Evolutionary conservation across 108 stramenopile genomes (phyloP), one percentile per base, ranked within the genome.

Genomic region (Cylindrotheca closterium): DNA sequence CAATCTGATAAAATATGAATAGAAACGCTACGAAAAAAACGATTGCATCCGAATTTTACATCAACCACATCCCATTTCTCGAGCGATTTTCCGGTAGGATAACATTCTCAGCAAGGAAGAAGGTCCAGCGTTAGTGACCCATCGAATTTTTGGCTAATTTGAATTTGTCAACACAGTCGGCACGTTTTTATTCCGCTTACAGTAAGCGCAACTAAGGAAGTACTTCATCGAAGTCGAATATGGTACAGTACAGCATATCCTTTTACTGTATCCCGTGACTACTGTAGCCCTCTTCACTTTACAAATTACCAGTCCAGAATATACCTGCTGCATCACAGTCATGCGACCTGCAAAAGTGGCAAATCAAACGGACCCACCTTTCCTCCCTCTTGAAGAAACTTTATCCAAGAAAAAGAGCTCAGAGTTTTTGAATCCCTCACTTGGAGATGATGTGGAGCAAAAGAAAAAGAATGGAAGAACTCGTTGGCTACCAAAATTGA

Each of bases 61-160:
- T n/a, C n/a, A n/a, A n/a, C 23, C 55, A 77, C n/a, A n/a, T n/a
- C n/a, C 0, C n/a, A n/a, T n/a, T n/a, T n/a, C n/a, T n/a, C n/a
- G 89, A 81, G 42, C 96, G 83, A 73, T 96, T 96, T 65, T 96
- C 91, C 51, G 85, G 85, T n/a, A 96, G 68, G 23, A 96, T 47
- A 33, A 83, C 74, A 59, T 96, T 96, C 55, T 96, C 93, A 31
- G 76, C 69, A 47, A 91, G 79, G 71, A 94, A 94, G 60, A 94
- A 83, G 17, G 81, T 47, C 93, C 93, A 94, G 0, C 84, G 2
- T 82, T 83, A 3, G 73, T 67, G 5, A 87, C 93, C 89, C 89
- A 94, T 67, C 74, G 76, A 28, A 87, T 63, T 5, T 74, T 37
- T 37, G 82, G 51, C 7, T 22, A 19, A n/a, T 5, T 23, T 10